Conservation (phyloP, 2,329 filamentous ascomycete genomes). For the Cercospora sp. region DNA sequence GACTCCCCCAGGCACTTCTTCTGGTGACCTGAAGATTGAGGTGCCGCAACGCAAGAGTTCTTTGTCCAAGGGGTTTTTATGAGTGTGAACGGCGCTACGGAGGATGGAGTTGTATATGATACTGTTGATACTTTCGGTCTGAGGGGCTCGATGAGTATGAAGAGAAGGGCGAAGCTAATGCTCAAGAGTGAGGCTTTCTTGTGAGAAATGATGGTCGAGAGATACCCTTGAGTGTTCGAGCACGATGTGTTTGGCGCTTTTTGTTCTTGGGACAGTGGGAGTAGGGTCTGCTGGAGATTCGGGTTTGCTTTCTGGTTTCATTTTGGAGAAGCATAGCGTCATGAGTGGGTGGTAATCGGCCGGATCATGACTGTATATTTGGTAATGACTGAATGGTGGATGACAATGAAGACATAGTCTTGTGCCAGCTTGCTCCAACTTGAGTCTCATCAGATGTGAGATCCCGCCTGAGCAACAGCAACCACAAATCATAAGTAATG, state of each 20-base stretch:
- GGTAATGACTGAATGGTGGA: not conserved
- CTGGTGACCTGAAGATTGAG: constrained; percentile 39
- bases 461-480: not conserved
- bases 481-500: not conserved
- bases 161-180: constrained; percentile 11
- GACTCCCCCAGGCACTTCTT: constrained; percentile 31
- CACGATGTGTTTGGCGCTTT: constrained; percentile 9
- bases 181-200: constrained; percentile 30
- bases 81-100: constrained; percentile 32
- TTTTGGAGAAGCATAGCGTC: not conserved
- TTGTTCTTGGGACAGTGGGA: not conserved
- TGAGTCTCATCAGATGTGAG: not conserved
- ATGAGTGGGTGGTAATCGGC: not conserved
- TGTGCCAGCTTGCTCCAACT: not conserved
- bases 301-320: not conserved
- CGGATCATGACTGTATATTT: constrained; percentile 1
- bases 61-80: constrained; percentile 54
- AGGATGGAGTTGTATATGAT: constrained; percentile 21
- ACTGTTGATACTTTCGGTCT: constrained; percentile 5
- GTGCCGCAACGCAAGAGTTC: constrained; percentile 46
- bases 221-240: constrained; percentile 4
- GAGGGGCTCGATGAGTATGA: constrained; percentile 9
- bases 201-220: constrained; percentile 9
- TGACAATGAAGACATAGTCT: not conserved
- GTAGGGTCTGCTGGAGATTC: constrained; percentile 5